These are phyloP conservation scores for Epichloe typhina DNA, from an alignment of 2,329 filamentous ascomycete species.

Conservation along the genomic window DNA sequence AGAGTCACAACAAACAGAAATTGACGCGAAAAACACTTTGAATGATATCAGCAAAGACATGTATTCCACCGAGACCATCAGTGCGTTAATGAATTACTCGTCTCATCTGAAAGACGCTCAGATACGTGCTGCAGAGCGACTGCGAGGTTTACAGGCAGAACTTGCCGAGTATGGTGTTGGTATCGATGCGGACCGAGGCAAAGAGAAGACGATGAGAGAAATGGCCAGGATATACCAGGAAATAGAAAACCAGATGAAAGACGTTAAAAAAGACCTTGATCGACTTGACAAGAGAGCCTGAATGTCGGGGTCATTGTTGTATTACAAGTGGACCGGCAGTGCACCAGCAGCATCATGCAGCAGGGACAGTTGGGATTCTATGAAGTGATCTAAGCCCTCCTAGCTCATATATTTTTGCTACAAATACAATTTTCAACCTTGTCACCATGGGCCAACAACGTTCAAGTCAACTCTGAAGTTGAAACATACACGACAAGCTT, in stretches of 20 bases:
- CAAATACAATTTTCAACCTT: background rate
- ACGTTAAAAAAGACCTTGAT: conserved; percentile 34
- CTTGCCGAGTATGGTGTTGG: conserved; percentile 37
- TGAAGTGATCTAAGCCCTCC: background rate
- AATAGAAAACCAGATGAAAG: conserved; percentile 35
- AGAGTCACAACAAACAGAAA: conserved; percentile 27
- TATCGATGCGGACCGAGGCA: conserved; percentile 20
- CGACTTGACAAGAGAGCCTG: conserved; percentile 12
- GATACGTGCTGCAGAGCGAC: conserved; percentile 29
- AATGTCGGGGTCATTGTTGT: background rate
- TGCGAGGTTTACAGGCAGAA: conserved; percentile 28
- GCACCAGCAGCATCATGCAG: background rate
- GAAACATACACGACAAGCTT: background rate
- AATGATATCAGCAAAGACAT: conserved; percentile 24
- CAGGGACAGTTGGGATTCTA: background rate
- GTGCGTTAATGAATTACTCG: conserved; percentile 33
- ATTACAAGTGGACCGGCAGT: background rate
- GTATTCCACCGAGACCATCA: conserved; percentile 30
- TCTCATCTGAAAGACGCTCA: conserved; percentile 36
- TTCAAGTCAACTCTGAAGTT: background rate
- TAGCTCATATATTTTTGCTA: background rate
- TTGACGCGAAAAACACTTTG: conserved; percentile 23
- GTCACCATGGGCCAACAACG: background rate
- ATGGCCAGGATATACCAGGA: conserved; percentile 38
- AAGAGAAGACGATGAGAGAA: conserved; percentile 38